Conservation (phyloP, 2,329 filamentous ascomycete species). For the Xylariaceae sp. region DNA sequence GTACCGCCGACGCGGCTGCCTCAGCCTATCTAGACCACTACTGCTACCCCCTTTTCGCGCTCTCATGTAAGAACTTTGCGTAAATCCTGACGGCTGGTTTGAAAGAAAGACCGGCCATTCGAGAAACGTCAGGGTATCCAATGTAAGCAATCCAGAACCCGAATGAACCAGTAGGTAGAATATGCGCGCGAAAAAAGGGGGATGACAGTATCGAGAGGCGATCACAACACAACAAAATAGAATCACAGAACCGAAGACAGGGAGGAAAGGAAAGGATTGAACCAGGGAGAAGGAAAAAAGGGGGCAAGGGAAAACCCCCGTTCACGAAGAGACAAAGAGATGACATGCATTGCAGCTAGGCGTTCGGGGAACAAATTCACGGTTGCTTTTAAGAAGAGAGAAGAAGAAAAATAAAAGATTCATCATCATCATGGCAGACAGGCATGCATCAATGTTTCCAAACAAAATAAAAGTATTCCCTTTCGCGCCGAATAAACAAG, state of each 20-base stretch:
- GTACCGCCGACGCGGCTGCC: conserved; percentile 45
- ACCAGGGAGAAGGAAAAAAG: not conserved
- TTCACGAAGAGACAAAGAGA: not conserved
- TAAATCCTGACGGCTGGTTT: not conserved
- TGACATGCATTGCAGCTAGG: not conserved
- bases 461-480: no score
- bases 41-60: not conserved
- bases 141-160: not conserved
- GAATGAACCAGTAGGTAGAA: not conserved
- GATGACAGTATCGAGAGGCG: not conserved
- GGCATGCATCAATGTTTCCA: no score
- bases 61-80: not conserved
- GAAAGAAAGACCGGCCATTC: not conserved
- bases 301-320: not conserved
- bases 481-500: no score
- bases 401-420: no score
- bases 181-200: not conserved
- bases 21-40: conserved; percentile 24
- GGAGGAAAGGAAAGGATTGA: not conserved
- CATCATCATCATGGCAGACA: no score
- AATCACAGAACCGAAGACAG: not conserved
- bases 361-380: not conserved
- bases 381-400: no score
- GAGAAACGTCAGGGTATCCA: no score
- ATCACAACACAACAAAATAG: not conserved